phyloP scores from a whole-genome alignment of 1,139 yeast genomes.

The Pichia sp. region DNA sequence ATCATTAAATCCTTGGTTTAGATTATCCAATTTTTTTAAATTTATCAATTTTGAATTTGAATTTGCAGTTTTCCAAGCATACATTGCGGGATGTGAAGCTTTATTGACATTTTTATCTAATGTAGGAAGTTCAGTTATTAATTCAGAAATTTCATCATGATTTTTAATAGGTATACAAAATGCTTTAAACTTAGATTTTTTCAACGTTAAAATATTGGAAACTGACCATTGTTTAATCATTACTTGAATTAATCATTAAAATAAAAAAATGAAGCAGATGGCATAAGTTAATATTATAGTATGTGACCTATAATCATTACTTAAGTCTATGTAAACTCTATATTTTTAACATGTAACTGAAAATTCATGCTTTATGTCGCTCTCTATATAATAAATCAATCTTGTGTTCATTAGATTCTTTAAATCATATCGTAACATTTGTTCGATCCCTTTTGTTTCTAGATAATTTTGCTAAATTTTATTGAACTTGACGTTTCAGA shows the following conservation, averaged over 20 bases:
- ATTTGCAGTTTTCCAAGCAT: conserved; percentile 56
- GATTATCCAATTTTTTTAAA: conserved; percentile 14
- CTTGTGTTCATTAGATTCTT: too few species aligned
- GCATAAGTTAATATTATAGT: background rate
- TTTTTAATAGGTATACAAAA: conserved; percentile 38
- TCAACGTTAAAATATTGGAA: conserved; percentile 34
- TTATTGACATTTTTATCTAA: conserved; percentile 40
- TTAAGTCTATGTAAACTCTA: too few species aligned
- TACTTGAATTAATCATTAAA: background rate
- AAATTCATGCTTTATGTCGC: too few species aligned
- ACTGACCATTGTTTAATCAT: conserved; percentile 28
- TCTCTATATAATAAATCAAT: too few species aligned
- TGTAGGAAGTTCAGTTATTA: conserved; percentile 35
- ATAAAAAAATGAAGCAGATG: background rate
- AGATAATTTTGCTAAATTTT: too few species aligned
- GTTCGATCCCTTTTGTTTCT: too few species aligned
- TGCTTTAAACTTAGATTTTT: conserved; percentile 61
- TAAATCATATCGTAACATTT: too few species aligned
- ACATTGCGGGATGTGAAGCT: conserved; percentile 62
- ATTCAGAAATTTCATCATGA: conserved; percentile 35
- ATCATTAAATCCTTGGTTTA: conserved; percentile 54
- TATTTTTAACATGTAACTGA: too few species aligned
- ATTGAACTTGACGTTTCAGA: too few species aligned
- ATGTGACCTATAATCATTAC: too few species aligned
- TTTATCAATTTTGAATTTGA: conserved; percentile 12